A percentile compares a stretch with the other conserved stretches of the same genome.
Conservation (phyloP, 148 eudicot genomes). For the Rhododendron ovatum region DNA sequence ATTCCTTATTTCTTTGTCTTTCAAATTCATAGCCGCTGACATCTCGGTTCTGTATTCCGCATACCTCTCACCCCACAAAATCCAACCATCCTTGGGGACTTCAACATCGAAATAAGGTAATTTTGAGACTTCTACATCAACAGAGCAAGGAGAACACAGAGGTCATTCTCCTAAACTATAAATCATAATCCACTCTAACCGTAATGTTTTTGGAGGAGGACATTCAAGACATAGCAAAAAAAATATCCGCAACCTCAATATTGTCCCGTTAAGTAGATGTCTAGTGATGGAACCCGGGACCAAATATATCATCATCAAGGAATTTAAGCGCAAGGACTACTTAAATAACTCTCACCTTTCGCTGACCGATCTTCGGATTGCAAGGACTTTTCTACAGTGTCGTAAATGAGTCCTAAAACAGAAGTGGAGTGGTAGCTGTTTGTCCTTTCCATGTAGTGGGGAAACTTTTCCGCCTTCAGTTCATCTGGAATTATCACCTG, state of each 20-base stretch:
- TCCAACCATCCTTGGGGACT: constrained; percentile 22
- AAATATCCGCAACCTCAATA: background rate
- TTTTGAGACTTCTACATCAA: constrained; percentile 36
- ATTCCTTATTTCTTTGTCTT: constrained; percentile 20
- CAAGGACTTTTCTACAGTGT: constrained; percentile 19
- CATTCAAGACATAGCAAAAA: background rate
- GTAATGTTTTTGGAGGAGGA: background rate
- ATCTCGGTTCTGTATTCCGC: constrained; percentile 39
- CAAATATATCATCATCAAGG: background rate
- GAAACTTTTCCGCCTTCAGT: constrained; percentile 30
- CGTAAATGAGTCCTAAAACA: constrained; percentile 49
- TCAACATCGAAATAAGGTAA: constrained; percentile 41
- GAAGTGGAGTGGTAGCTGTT: constrained; percentile 44
- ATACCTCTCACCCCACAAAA: constrained; percentile 38
- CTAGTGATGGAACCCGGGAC: background rate
- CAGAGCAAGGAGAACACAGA: constrained; percentile 3
- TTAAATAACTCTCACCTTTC: constrained; percentile 28
- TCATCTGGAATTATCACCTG: constrained; percentile 49
- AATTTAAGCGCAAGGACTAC: background rate
- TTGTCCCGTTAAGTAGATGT: background rate
- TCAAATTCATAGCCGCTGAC: constrained; percentile 20
- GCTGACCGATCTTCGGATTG: constrained; percentile 1
- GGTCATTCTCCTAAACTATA: background rate
- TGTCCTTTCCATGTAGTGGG: constrained; percentile 52
- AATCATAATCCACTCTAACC: background rate